A percentile compares a stretch with the other conserved stretches of the same genome.
Evolutionary conservation across 2,329 filamentous ascomycete species (phyloP).

Genomic region (Tolypocladium paradoxum): DNA sequence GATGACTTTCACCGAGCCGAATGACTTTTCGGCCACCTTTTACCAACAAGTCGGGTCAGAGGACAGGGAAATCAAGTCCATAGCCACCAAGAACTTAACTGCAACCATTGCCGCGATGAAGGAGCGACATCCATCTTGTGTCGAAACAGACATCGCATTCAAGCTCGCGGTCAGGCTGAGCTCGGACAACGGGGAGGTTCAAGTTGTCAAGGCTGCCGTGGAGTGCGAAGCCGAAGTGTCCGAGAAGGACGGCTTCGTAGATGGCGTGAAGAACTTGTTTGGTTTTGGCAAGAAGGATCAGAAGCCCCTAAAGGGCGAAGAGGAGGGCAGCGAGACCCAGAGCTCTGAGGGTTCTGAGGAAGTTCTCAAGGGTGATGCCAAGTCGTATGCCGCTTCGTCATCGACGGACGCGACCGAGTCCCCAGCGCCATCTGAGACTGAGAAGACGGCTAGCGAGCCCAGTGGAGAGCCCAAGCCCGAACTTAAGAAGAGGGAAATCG

Average conservation of each 20-base stretch:
- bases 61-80: slow-evolving; percentile 51
- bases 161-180: slow-evolving; percentile 67
- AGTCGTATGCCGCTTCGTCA: slow-evolving; percentile 12
- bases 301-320: slow-evolving; percentile 59
- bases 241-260: slow-evolving; percentile 73
- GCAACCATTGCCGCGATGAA: slow-evolving; percentile 68
- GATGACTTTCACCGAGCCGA: slow-evolving; percentile 68
- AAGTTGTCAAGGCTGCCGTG: slow-evolving; percentile 62
- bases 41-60: slow-evolving; percentile 56
- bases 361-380: slow-evolving; percentile 29
- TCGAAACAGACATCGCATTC: slow-evolving; percentile 65
- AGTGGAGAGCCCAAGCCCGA: slow-evolving; percentile 35
- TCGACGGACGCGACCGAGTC: slow-evolving; percentile 8
- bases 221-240: slow-evolving; percentile 72
- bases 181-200: slow-evolving; percentile 66
- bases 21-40: slow-evolving; percentile 72
- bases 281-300: slow-evolving; percentile 88
- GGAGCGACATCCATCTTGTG: slow-evolving; percentile 63
- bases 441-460: slow-evolving; percentile 28
- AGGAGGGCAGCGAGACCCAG: slow-evolving; percentile 31
- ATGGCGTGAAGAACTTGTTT: slow-evolving; percentile 92
- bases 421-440: slow-evolving; percentile 17
- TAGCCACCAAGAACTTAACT: slow-evolving; percentile 79
- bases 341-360: slow-evolving; percentile 24
- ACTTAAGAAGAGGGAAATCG: slow-evolving; percentile 48